Base-by-base conservation (phyloP, 2,329 filamentous ascomycete species). In the Fusarium sp. region DNA sequence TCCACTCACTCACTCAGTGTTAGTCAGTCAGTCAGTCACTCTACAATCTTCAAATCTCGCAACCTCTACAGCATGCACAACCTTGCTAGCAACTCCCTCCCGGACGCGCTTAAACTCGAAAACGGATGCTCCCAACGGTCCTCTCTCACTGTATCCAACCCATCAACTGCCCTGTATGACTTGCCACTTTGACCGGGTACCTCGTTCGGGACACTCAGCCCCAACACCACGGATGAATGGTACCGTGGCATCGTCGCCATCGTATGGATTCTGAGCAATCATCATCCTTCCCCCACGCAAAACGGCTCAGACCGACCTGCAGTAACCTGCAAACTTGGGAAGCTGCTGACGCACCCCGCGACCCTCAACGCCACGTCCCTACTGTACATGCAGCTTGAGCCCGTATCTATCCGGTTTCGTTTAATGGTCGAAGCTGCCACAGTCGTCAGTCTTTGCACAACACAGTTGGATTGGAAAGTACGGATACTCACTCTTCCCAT, bases 401-500 rank as follows among this genome's bases (percentile, higher is more conserved):
- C 68, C 48, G 60, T 70, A 42, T 74, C 54, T 56, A 48, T 60
- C 72, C 68, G 51, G 34, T 55, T 41, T 55, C 45, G 55, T 56
- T 77, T 78, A 84, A 77, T 84, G 84, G 70, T 86, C 84, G 73
- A 86, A 81, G 72, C 84, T 86, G 73, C 34, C 61, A 66, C 54
- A 62, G 38, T 72, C 55, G 60, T 80, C 62, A 80, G 77, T 68
- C 58, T 68, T 22, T 22, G 52, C 56, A 65, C 50, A 36, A 38
- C 22, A 47, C 58, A 55, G 39, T 58, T 45, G 51, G 24, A 68
- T 41, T 60, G 51, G 26, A 69, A 38, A 28, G 34, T 28, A n/a
- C n/a, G n/a, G n/a, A n/a, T n/a, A 78, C 83, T 78, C 84, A 91
- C 89, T 92, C 95, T 84, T 97, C 95, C 95, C 96, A 98, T 76